Conservation (phyloP, 257 asterid species). For the Forsythia viridissima region DNA sequence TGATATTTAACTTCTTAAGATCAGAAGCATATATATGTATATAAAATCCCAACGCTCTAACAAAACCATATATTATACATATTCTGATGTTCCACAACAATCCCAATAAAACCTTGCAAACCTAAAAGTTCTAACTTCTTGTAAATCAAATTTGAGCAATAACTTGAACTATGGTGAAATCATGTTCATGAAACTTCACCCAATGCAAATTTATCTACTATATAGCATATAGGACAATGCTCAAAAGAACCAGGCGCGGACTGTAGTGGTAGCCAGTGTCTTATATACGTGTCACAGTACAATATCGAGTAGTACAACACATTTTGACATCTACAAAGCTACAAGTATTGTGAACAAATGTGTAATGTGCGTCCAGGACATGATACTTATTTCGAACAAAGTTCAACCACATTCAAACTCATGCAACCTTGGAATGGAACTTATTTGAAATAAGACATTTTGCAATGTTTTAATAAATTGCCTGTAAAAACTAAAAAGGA, state of each 20-base stretch:
- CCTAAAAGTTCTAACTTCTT: background rate
- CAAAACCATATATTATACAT: background rate
- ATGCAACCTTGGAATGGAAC: background rate
- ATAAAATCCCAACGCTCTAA: background rate
- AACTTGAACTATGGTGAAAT: no score
- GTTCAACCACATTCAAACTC: background rate
- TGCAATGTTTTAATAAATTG: background rate
- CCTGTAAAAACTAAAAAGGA: background rate
- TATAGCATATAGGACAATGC: background rate
- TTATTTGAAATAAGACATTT: no score
- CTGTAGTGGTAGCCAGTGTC: background rate
- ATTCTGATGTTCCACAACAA: background rate
- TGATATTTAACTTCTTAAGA: background rate
- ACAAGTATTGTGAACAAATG: background rate
- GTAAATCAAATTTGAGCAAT: background rate
- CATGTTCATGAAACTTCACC: background rate
- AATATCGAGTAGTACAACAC: background rate
- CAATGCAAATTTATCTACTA: background rate
- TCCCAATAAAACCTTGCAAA: background rate
- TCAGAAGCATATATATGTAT: background rate
- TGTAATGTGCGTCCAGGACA: background rate
- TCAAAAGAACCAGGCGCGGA: background rate
- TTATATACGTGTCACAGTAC: background rate
- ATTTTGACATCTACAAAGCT: background rate
- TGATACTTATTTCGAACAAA: background rate